Evolutionary conservation across 768 basidiomycete species (phyloP).

Genomic region (Leccinum incarnatum): DNA sequence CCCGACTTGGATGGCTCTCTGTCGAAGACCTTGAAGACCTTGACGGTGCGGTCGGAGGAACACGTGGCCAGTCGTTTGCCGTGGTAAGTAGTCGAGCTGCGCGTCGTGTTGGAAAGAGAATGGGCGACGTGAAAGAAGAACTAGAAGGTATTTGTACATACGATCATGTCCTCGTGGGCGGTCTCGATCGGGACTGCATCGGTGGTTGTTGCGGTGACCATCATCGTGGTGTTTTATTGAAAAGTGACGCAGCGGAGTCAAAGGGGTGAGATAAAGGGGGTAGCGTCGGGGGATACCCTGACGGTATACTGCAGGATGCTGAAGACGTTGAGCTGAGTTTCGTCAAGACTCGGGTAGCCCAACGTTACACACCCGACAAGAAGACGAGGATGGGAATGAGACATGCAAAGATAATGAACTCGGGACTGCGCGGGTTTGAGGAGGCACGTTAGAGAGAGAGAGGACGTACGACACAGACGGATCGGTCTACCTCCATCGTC

Average conservation of each 20-base stretch:
- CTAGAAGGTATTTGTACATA: slow-evolving; percentile 31
- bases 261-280: not conserved
- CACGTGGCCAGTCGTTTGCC: slow-evolving; percentile 96
- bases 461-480: no score
- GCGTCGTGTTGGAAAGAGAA: slow-evolving; percentile 79
- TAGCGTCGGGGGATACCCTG: no score
- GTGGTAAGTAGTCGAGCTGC: slow-evolving; percentile 89
- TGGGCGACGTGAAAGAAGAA: not conserved
- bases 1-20: slow-evolving; percentile 70
- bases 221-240: not conserved
- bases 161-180: slow-evolving; percentile 98
- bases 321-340: no score
- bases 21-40: slow-evolving; percentile 91
- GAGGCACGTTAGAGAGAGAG: no score
- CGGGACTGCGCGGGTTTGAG: no score
- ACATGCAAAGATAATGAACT: no score
- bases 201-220: slow-evolving; percentile 43
- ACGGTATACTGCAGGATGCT: no score
- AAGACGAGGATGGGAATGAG: no score
- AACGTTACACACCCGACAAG: no score
- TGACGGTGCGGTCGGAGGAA: slow-evolving; percentile 92
- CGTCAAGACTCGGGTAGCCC: no score
- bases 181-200: slow-evolving; percentile 90
- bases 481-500: no score
- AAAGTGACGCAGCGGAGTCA: not conserved